Evolutionary conservation across 306 rosid genomes (phyloP).

Genomic region (Glycine tomentella): DNA sequence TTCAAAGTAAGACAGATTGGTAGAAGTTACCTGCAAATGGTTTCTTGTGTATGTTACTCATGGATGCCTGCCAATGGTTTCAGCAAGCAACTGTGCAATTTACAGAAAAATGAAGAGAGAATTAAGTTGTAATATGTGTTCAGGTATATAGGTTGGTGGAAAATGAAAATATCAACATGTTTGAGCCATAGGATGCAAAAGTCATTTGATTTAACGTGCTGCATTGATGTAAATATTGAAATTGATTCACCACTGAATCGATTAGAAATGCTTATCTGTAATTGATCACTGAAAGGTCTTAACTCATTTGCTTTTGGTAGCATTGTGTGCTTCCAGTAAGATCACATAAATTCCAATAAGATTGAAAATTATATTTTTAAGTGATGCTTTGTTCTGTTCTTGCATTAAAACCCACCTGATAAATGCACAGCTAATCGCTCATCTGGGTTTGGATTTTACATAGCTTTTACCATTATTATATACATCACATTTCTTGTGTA

Average conservation of each 20-base stretch:
- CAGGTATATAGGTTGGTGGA: constrained; percentile 31
- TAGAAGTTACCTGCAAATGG: neutral
- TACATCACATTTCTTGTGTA: neutral
- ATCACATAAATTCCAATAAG: neutral
- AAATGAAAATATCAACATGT: constrained; percentile 11
- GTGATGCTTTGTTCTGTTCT: neutral
- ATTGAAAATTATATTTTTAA: neutral
- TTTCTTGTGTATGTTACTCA: constrained; percentile 1
- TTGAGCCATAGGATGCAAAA: constrained; percentile 19
- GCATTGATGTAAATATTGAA: neutral
- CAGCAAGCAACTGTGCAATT: constrained; percentile 13
- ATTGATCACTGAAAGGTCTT: neutral
- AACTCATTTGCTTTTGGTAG: neutral
- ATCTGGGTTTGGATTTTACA: neutral
- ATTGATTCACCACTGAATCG: neutral
- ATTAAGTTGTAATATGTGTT: constrained; percentile 1
- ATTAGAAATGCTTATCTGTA: constrained; percentile 8
- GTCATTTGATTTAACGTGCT: neutral
- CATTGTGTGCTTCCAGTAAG: neutral
- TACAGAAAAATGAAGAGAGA: neutral
- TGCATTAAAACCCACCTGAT: neutral
- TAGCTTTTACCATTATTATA: neutral
- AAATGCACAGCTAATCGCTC: neutral
- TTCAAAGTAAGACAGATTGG: neutral
- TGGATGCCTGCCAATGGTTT: neutral